A percentile compares a stretch with the other conserved stretches of the same genome.
Conservation (phyloP, 768 basidiomycete genomes). For the Tubosaeta sp. region DNA sequence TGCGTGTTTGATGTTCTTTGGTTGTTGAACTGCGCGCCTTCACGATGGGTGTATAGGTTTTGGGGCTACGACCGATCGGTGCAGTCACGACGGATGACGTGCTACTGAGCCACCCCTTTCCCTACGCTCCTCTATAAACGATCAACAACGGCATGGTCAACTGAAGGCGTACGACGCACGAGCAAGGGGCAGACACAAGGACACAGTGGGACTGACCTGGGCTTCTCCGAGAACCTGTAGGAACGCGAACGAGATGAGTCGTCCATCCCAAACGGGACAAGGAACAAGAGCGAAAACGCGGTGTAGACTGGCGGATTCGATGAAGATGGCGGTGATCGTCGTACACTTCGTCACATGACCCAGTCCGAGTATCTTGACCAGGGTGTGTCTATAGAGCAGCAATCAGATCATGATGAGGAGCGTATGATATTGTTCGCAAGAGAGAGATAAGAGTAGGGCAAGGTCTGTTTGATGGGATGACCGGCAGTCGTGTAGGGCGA, state of each 20-base stretch:
- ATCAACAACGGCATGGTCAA: slow-evolving; percentile 37
- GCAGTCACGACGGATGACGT: slow-evolving; percentile 2
- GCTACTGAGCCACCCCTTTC: slow-evolving; percentile 34
- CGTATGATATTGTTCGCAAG: slow-evolving; percentile 26
- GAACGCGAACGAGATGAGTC: slow-evolving; percentile 30
- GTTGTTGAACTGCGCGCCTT: neutral
- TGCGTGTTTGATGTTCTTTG: neutral
- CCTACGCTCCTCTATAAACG: slow-evolving; percentile 35
- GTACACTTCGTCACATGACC: slow-evolving; percentile 23
- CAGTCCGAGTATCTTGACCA: slow-evolving; percentile 16
- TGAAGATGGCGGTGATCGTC: slow-evolving; percentile 22
- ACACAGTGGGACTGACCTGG: slow-evolving; percentile 20
- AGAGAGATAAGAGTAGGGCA: slow-evolving; percentile 26
- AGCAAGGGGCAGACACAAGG: neutral
- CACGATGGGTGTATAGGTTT: neutral
- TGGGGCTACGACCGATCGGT: neutral
- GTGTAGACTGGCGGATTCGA: slow-evolving; percentile 31
- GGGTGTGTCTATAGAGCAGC: slow-evolving; percentile 22
- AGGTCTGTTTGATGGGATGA: slow-evolving; percentile 20
- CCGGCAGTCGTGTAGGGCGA: slow-evolving; percentile 21
- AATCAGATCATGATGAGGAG: slow-evolving; percentile 25
- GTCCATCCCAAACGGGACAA: slow-evolving; percentile 23
- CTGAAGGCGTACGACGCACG: slow-evolving; percentile 15
- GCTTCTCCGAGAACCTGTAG: slow-evolving; percentile 33
- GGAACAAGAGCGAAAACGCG: slow-evolving; percentile 22